Conservation (phyloP, 768 basidiomycete genomes). For the Phylloporus rhodoxanthus region DNA sequence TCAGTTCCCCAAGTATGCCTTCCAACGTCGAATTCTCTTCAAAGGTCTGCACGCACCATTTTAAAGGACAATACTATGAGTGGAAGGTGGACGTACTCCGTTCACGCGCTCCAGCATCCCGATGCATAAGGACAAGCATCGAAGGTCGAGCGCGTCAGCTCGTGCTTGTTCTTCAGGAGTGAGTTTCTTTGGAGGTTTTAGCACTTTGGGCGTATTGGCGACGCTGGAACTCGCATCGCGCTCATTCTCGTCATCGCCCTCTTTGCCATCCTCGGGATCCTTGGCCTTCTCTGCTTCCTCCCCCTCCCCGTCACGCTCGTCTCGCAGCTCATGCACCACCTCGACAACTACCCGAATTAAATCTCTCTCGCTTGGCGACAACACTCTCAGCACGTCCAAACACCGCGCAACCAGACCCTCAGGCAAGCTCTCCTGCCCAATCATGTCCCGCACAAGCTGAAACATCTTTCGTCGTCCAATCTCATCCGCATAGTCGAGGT, state of each 20-base stretch:
- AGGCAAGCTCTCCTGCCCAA: slow-evolving; percentile 65
- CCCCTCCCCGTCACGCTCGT: slow-evolving; percentile 34
- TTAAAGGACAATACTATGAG: background rate
- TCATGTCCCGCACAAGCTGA: slow-evolving; percentile 79
- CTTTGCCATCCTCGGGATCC: slow-evolving; percentile 29
- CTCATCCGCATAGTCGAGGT: slow-evolving; percentile 89
- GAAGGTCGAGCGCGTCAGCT: slow-evolving; percentile 61
- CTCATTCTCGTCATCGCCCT: slow-evolving; percentile 8
- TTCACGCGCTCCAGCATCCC: slow-evolving; percentile 85
- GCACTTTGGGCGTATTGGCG: slow-evolving; percentile 12
- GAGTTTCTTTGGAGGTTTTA: slow-evolving; percentile 34
- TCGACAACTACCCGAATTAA: slow-evolving; percentile 86
- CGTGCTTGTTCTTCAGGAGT: slow-evolving; percentile 54
- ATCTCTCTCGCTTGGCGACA: slow-evolving; percentile 73
- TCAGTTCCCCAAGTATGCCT: slow-evolving; percentile 70
- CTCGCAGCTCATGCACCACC: slow-evolving; percentile 73
- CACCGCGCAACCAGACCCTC: slow-evolving; percentile 64
- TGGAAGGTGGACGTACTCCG: slow-evolving; percentile 45
- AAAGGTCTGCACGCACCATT: slow-evolving; percentile 35
- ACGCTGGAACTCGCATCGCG: slow-evolving; percentile 3
- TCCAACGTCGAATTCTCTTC: slow-evolving; percentile 67
- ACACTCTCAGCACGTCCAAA: slow-evolving; percentile 72
- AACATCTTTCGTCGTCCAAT: slow-evolving; percentile 87
- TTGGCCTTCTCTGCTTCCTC: slow-evolving; percentile 34
- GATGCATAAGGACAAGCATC: slow-evolving; percentile 71